Base-by-base conservation (phyloP, 106 monocot species). In the Phalaenopsis aphrodite region DNA sequence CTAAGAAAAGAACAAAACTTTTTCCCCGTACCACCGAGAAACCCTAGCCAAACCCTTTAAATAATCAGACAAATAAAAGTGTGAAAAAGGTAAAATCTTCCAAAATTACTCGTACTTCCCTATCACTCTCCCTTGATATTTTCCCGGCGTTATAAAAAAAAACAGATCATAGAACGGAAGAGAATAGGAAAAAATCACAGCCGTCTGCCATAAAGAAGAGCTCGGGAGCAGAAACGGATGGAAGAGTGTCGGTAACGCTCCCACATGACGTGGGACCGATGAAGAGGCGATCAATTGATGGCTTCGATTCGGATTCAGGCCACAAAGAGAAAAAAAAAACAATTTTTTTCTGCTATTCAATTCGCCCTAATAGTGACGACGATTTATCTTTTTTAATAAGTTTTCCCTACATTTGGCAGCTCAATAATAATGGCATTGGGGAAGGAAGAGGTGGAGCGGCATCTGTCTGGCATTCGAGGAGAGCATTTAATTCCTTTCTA, bases 171-270 rank as follows among this genome's bases (percentile, higher is more conserved):
- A 42, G 74, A 45, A 74, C 11, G 19, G 41, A 42, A 43, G 43
- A 8, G 73, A 18, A 16, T 24, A 43, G 19, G 18, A 42, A n/a
- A 74, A 45, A 14, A 74, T 18, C 18, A 74, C 2, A 45, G 41
- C 43, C n/a, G 71, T 41, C 41, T n/a, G 74, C 42, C 45, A 42
- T 45, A 52, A 52, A 52, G 74, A 74, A 19, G 42, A 42, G 43
- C 19, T 21, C 42, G 41, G 19, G 74, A 43, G 74, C 74, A 43
- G 74, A 74, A 74, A 74, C 18, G 74, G 74, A 14, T 42, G 6
- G 43, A 42, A 43, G 74, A 74, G 42, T 74, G 74, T 74, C 74
- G 74, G 74, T 74, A 74, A 74, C 74, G 74, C 74, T 19, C 74
- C 18, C 42, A 19, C 19, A 74, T 36, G 74, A 5, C 43, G 74